Conservation (phyloP, 1,284 basidiomycete species). For the Malassezia psittaci region DNA sequence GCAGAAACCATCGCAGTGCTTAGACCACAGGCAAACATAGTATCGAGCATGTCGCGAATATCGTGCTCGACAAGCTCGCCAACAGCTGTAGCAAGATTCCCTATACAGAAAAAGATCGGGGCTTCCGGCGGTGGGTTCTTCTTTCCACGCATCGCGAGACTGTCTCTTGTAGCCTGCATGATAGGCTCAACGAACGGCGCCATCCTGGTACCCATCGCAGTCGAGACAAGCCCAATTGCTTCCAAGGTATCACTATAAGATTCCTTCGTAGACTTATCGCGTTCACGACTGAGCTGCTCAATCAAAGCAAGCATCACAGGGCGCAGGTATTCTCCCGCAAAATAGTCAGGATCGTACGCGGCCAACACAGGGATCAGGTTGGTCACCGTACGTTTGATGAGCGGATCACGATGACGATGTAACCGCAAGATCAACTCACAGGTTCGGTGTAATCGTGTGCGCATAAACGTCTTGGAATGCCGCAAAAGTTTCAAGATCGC, state of each 20-base stretch:
- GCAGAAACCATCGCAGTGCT: slow-evolving; percentile 80
- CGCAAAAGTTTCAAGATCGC: slow-evolving; percentile 84
- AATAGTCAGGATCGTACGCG: slow-evolving; percentile 42
- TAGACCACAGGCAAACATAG: slow-evolving; percentile 91
- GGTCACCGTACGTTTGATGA: slow-evolving; percentile 58
- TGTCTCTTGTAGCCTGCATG: slow-evolving; percentile 78
- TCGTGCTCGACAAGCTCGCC: slow-evolving; percentile 91
- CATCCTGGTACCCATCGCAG: slow-evolving; percentile 85
- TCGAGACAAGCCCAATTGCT: slow-evolving; percentile 89
- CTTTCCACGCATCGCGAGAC: slow-evolving; percentile 72
- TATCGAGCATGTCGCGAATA: slow-evolving; percentile 87
- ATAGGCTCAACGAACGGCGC: slow-evolving; percentile 88
- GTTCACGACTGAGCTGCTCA: slow-evolving; percentile 33
- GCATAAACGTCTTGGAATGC: slow-evolving; percentile 93
- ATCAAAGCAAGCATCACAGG: slow-evolving; percentile 35
- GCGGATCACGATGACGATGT: slow-evolving; percentile 76
- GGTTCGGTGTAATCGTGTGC: slow-evolving; percentile 73
- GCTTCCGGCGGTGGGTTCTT: slow-evolving; percentile 89
- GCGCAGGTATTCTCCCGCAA: slow-evolving; percentile 41
- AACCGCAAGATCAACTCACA: slow-evolving; percentile 87
- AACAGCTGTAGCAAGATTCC: slow-evolving; percentile 87
- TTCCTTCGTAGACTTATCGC: slow-evolving; percentile 35
- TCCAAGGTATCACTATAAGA: slow-evolving; percentile 58
- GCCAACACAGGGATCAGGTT: slow-evolving; percentile 42
- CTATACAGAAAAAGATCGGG: slow-evolving; percentile 93